Percentiles rank a stretch among this genome's conserved stretches.
These are phyloP conservation scores for Neohortaea acidophila DNA, from an alignment of 495 filamentous ascomycete species.

Conservation along the genomic window DNA sequence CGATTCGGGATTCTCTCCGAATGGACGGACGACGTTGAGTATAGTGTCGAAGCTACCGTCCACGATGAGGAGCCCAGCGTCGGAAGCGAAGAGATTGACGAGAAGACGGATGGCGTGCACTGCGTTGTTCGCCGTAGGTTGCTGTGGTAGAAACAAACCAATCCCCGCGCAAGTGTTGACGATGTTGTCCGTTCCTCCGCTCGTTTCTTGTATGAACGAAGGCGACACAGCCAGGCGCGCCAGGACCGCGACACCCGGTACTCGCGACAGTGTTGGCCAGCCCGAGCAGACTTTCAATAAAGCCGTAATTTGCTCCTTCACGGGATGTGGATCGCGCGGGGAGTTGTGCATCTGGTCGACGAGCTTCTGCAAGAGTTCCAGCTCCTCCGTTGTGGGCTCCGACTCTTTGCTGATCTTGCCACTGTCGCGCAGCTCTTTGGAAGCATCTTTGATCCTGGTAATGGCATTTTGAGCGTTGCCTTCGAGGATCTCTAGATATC, in stretches of 20 bases:
- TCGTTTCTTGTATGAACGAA: slow-evolving; percentile 39
- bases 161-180: slow-evolving; percentile 36
- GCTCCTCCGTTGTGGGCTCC: slow-evolving; percentile 50
- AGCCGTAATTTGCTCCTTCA: slow-evolving; percentile 5
- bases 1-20: slow-evolving; percentile 45
- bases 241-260: slow-evolving; percentile 75
- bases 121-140: slow-evolving; percentile 47
- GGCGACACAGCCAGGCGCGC: slow-evolving; percentile 48
- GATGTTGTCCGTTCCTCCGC: slow-evolving; percentile 32
- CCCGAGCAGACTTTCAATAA: slow-evolving; percentile 45
- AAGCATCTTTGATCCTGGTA: slow-evolving; percentile 26
- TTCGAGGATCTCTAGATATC: slow-evolving; percentile 11
- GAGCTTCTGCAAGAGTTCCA: slow-evolving; percentile 40
- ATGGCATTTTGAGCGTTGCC: slow-evolving; percentile 17
- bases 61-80: slow-evolving; percentile 49
- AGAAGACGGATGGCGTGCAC: slow-evolving; percentile 76
- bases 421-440: slow-evolving; percentile 24
- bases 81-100: slow-evolving; percentile 73
- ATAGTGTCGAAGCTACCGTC: slow-evolving; percentile 40
- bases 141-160: slow-evolving; percentile 40
- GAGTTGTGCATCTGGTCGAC: slow-evolving; percentile 37
- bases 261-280: slow-evolving; percentile 64
- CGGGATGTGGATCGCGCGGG: slow-evolving; percentile 15
- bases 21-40: slow-evolving; percentile 20
- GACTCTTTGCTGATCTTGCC: slow-evolving; percentile 3